Base-by-base conservation (phyloP, 192 early-diverging fungal genomes). In the Ambispora gerdemannii region DNA sequence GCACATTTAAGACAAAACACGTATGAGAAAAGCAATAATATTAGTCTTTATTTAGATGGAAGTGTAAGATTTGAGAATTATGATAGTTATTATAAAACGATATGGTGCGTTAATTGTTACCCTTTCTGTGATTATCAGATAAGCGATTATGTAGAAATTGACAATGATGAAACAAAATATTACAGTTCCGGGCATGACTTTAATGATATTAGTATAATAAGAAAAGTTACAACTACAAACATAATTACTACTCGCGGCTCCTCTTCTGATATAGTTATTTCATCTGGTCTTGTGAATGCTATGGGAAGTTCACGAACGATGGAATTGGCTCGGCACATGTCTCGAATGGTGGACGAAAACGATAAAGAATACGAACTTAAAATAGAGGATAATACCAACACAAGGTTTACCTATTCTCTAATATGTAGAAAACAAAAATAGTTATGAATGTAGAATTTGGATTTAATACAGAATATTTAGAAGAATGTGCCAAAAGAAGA, bases 221-320 rank as follows among this genome's bases (percentile, higher is more conserved):
- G n/a, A n/a, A n/a, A n/a, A n/a, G n/a, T n/a, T n/a, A n/a, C 53
- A 27, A 7, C 53, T 56, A 56, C 53, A 56, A 56, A 56, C 24
- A 27, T 56, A 56, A 56, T 56, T 20, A 56, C 53, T 56, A 27
- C 53, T 56, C 25, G n/a, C 25, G 53, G 53, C 24, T 56, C 53
- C n/a, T 56, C 53, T 56, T 56, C 53, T 56, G n/a, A 56, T 27
- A 56, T 56, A 56, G 25, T 56, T 27, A 56, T 56, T 56, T 56
- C 53, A 22, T 20, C 53, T 27, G 24, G 53, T 56, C n/a, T 27
- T 56, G 53, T 20, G 53, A 56, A 56, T 56, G 53, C 53, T 56
- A 56, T 56, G 53, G 25, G 25, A 56, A 56, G 53, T 56, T 27
- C 53, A 56, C 13, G 24, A 27, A 27, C 25, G 24, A 56, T 19